Conservation (phyloP, 106 monocot genomes). For the Dioscorea zingiberensis region DNA sequence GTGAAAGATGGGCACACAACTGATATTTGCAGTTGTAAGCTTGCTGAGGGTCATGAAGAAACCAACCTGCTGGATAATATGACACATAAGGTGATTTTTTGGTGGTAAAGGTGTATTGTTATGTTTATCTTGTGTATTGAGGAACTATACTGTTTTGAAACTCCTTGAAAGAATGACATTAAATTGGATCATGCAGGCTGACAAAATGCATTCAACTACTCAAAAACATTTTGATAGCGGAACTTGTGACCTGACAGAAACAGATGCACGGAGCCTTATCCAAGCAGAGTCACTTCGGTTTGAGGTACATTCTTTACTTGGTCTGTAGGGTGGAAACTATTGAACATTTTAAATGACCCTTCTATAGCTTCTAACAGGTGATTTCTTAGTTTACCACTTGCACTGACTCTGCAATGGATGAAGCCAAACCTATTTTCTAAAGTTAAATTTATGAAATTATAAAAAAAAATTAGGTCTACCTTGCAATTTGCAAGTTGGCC, state of each 20-base stretch:
- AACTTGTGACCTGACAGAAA: conserved; percentile 4
- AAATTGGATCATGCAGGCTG: conserved; percentile 12
- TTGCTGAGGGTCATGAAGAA: conserved; percentile 1
- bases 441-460: no score
- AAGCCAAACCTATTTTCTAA: no score
- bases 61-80: conserved; percentile 2
- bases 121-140: no score
- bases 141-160: no score
- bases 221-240: background rate
- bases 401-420: no score
- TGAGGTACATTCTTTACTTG: conserved; percentile 45
- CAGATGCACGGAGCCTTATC: conserved; percentile 11
- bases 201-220: conserved; percentile 1
- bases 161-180: no score
- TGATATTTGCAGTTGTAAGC: conserved; percentile 8
- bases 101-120: background rate
- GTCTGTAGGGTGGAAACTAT: no score
- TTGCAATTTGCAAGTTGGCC: no score
- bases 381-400: no score
- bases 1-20: conserved; percentile 8
- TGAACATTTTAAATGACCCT: no score
- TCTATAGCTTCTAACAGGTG: no score
- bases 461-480: no score
- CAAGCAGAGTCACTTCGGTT: conserved; percentile 56
- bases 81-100: background rate